Conservation (phyloP, 148 eudicot genomes). For the Oxyria digyna region DNA sequence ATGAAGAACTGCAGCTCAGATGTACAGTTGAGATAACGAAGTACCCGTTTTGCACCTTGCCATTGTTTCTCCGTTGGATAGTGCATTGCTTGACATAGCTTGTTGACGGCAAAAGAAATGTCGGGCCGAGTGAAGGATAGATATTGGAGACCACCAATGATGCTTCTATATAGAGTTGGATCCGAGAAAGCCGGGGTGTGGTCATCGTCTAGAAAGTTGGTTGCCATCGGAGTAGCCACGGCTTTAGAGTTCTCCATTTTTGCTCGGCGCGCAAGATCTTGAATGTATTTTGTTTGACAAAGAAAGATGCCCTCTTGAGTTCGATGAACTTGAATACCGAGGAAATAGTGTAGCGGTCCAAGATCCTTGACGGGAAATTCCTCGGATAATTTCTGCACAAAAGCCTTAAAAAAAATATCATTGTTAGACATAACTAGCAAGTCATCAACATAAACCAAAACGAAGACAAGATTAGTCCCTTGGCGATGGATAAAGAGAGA, state of each 20-base stretch:
- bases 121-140: no score
- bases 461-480: not conserved
- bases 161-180: no score
- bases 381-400: not conserved
- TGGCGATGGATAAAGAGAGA: not conserved
- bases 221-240: not conserved
- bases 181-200: no score
- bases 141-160: no score
- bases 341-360: not conserved
- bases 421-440: not conserved
- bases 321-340: not conserved
- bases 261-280: not conserved
- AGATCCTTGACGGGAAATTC: not conserved
- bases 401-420: not conserved
- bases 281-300: not conserved
- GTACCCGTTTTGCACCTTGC: not conserved
- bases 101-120: no score
- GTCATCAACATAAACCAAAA: not conserved
- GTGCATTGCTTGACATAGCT: no score
- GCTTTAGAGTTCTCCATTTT: not conserved
- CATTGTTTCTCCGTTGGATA: not conserved
- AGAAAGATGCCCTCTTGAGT: not conserved
- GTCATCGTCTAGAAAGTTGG: no score
- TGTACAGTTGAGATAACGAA: not conserved
- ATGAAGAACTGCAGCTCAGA: not conserved